These are phyloP conservation scores for Phytophthora fragariaefolia DNA, from an alignment of 352 stramenopile genomes.

Conservation along the genomic window DNA sequence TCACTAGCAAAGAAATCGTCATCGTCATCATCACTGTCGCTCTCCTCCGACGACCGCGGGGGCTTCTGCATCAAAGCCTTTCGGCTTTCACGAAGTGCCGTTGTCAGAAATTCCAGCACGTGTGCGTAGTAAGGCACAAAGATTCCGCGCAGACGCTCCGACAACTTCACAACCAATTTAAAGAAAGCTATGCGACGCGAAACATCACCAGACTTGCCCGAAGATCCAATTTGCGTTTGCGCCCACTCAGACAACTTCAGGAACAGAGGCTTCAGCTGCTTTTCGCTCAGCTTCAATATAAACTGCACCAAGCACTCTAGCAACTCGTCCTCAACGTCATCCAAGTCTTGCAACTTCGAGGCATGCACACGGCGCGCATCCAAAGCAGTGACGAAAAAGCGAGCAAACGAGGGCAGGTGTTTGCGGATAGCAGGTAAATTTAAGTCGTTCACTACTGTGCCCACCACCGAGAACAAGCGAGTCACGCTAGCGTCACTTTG, in stretches of 20 bases:
- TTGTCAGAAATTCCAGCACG: slow-evolving; percentile 67
- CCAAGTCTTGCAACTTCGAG: slow-evolving; percentile 58
- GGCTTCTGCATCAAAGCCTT: slow-evolving; percentile 57
- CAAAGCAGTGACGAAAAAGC: slow-evolving; percentile 84
- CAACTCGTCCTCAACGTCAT: slow-evolving; percentile 78
- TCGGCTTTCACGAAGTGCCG: slow-evolving; percentile 54
- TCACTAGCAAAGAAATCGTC: slow-evolving; percentile 53
- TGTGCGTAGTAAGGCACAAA: slow-evolving; percentile 91
- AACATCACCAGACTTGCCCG: slow-evolving; percentile 39
- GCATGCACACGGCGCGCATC: slow-evolving; percentile 78
- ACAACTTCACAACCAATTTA: slow-evolving; percentile 83
- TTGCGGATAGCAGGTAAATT: slow-evolving; percentile 60
- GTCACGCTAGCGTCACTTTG: slow-evolving; percentile 62
- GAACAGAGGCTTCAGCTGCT: slow-evolving; percentile 91
- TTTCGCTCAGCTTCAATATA: slow-evolving; percentile 88
- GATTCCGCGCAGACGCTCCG: slow-evolving; percentile 83
- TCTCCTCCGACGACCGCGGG: slow-evolving; percentile 30
- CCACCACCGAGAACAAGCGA: slow-evolving; percentile 77
- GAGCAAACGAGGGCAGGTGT: slow-evolving; percentile 76
- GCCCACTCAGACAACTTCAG: slow-evolving; percentile 86
- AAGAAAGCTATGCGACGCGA: slow-evolving; percentile 81
- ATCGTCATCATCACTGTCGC: slow-evolving; percentile 43
- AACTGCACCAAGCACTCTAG: slow-evolving; percentile 83
- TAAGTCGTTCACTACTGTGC: slow-evolving; percentile 64
- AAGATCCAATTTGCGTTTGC: slow-evolving; percentile 46